phyloP scores from a whole-genome alignment of 2,329 filamentous ascomycete genomes.

The Phyllosticta citribraziliensis region DNA sequence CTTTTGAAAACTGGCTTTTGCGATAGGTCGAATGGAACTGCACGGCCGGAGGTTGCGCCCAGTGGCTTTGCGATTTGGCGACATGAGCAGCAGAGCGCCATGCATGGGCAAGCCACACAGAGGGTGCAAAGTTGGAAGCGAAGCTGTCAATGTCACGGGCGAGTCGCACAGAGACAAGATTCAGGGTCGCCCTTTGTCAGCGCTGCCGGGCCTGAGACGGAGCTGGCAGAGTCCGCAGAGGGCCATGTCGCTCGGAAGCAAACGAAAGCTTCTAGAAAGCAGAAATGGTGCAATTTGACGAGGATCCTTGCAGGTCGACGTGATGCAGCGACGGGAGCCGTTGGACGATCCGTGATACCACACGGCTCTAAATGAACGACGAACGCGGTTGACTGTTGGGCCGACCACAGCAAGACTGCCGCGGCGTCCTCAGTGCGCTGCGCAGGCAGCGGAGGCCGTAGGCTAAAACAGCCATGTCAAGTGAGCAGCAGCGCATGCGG shows the following conservation, averaged over 20 bases:
- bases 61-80: background rate
- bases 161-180: background rate
- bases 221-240: too few species aligned
- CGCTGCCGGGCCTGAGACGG: too few species aligned
- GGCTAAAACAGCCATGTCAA: background rate
- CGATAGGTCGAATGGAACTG: background rate
- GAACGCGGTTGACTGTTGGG: background rate
- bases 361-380: background rate
- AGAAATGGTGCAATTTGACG: constrained; percentile 6
- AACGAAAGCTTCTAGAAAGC: constrained; percentile 9
- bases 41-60: background rate
- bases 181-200: background rate
- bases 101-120: background rate
- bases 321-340: constrained; percentile 6
- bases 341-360: constrained; percentile 5
- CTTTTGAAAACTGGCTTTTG: background rate
- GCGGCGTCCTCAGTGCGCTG: background rate
- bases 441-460: background rate
- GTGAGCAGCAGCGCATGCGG: background rate
- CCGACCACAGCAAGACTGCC: too few species aligned
- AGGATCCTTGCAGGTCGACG: constrained; percentile 4
- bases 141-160: background rate
- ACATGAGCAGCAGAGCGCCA: background rate
- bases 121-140: background rate
- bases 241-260: constrained; percentile 1